These are phyloP conservation scores for Hymenoscyphus scutula DNA, from an alignment of 2,329 filamentous ascomycete genomes.

Conservation along the genomic window DNA sequence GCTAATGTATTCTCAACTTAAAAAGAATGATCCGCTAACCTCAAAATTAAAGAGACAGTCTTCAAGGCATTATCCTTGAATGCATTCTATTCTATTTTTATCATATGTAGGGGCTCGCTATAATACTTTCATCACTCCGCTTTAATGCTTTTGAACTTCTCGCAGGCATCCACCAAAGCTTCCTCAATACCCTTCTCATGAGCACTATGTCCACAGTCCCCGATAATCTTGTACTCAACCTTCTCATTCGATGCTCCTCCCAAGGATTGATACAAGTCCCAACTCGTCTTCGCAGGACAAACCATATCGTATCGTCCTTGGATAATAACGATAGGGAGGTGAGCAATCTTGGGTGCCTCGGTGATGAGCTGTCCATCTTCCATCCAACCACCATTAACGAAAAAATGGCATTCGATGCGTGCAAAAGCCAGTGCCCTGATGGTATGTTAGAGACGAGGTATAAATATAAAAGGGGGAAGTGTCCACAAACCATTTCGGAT, in stretches of 20 bases:
- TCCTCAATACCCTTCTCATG: conserved; percentile 31
- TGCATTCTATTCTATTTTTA: neutral
- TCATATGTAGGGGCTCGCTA: neutral
- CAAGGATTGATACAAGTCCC: conserved; percentile 42
- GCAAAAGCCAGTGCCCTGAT: conserved; percentile 39
- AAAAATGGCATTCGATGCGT: conserved; percentile 44
- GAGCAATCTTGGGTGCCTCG: conserved; percentile 33
- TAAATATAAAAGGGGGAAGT: too few species aligned
- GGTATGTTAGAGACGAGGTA: neutral
- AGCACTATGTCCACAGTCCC: conserved; percentile 32
- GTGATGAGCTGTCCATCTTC: conserved; percentile 41
- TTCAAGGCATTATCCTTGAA: neutral
- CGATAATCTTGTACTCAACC: conserved; percentile 31
- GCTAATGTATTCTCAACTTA: too few species aligned
- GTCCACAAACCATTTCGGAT: conserved; percentile 31
- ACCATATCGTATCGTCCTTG: conserved; percentile 48
- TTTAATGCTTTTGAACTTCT: conserved; percentile 31
- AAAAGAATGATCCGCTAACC: too few species aligned
- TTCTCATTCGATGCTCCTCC: conserved; percentile 31
- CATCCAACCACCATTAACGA: conserved; percentile 42
- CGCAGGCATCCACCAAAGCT: conserved; percentile 32
- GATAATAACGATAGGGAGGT: conserved; percentile 39
- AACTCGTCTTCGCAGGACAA: conserved; percentile 43
- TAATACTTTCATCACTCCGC: neutral
- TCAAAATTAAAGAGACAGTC: too few species aligned